These are phyloP conservation scores for Globisporangium alternatum DNA, from an alignment of 352 stramenopile species.

Conservation along the genomic window DNA sequence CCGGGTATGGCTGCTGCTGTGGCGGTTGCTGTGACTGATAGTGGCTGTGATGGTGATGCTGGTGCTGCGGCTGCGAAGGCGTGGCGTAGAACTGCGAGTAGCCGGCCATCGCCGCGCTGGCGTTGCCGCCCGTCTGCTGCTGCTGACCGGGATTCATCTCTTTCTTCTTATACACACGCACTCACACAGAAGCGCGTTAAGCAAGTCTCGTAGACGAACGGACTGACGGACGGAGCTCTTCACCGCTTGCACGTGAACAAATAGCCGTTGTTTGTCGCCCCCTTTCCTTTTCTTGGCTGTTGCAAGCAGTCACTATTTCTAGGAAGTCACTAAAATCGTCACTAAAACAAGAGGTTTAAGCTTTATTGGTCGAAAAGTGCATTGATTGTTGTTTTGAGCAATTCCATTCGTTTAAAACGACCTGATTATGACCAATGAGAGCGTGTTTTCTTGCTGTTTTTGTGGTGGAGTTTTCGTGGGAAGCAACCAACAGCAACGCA, in stretches of 20 bases:
- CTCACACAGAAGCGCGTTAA: not conserved
- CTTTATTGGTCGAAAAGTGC: not conserved
- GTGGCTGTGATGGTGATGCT: constrained; percentile 9
- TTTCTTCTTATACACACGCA: not conserved
- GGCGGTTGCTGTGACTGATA: constrained; percentile 2
- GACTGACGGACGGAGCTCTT: not conserved
- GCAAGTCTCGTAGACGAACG: not conserved
- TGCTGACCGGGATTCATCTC: constrained; percentile 34
- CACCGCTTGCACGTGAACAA: not conserved
- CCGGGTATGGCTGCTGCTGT: constrained; percentile 13
- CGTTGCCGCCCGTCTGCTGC: constrained; percentile 30
- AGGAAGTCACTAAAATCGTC: not conserved
- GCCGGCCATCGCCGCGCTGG: constrained; percentile 49
- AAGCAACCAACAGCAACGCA: not conserved
- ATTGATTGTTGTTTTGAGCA: not conserved
- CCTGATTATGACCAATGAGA: not conserved
- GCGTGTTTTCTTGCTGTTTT: not conserved
- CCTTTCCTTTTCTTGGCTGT: constrained; percentile 6
- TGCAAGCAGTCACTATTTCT: constrained; percentile 3
- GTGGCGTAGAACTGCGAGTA: constrained; percentile 69
- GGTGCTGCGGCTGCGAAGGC: constrained; percentile 14
- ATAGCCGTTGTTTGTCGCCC: not conserved
- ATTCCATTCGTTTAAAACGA: constrained; percentile 1
- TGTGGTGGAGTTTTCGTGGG: constrained; percentile 8
- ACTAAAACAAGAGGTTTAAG: not conserved